Percentiles rank a stretch among this genome's conserved stretches.
Conservation (phyloP, 345 rosid species). For the Brassica cretica region DNA sequence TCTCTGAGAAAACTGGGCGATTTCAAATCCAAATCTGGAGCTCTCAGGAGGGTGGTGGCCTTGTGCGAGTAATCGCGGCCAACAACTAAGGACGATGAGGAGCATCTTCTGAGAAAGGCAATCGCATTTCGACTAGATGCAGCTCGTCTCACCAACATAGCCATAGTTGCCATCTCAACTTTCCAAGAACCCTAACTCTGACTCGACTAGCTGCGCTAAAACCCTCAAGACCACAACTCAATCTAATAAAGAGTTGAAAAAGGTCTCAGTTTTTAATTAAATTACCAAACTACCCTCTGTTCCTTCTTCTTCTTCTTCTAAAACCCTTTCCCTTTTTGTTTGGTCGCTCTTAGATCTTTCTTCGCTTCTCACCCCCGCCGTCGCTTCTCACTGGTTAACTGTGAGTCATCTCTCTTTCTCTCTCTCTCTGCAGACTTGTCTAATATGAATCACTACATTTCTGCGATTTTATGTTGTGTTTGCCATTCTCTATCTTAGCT, state of each 20-base stretch:
- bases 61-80: slow-evolving; percentile 37
- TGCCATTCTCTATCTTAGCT: neutral
- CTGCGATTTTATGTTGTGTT: neutral
- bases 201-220: too few relatives aligned
- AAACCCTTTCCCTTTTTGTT: neutral
- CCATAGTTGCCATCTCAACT: slow-evolving; percentile 39
- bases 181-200: too few relatives aligned
- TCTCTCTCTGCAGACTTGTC: too few relatives aligned
- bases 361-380: neutral
- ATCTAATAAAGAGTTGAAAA: too few relatives aligned
- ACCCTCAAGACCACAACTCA: neutral
- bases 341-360: too few relatives aligned
- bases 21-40: slow-evolving; percentile 12
- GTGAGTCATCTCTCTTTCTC: neutral
- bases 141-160: slow-evolving; percentile 56
- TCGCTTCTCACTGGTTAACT: neutral
- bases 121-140: slow-evolving; percentile 41
- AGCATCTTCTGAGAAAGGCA: slow-evolving; percentile 40
- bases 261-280: too few relatives aligned
- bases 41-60: slow-evolving; percentile 23
- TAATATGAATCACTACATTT: too few relatives aligned
- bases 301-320: too few relatives aligned
- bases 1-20: slow-evolving; percentile 41
- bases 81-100: neutral
- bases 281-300: neutral